Percentiles rank a stretch among this genome's conserved stretches.
These are phyloP conservation scores for Trifolium subterraneum DNA, from an alignment of 306 rosid species.

Conservation along the genomic window DNA sequence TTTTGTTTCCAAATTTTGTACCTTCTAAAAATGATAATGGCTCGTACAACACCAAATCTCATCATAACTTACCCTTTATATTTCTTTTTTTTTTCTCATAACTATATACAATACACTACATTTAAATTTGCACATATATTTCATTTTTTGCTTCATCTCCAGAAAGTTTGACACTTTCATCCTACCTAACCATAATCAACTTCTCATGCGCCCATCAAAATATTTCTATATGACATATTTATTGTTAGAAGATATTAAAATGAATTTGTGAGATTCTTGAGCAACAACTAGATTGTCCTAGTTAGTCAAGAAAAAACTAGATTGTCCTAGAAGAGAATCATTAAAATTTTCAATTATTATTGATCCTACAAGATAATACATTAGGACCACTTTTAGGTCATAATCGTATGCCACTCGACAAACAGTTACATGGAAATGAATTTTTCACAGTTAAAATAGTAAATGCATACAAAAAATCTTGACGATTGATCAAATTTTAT, in stretches of 20 bases:
- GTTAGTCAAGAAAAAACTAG: too few species aligned
- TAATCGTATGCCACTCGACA: not conserved
- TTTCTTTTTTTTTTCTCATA: conserved; percentile 27
- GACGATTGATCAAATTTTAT: not conserved
- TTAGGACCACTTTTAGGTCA: conserved; percentile 19
- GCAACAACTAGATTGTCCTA: conserved; percentile 4
- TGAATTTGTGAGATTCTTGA: not conserved
- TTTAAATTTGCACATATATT: conserved; percentile 25
- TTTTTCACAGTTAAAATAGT: not conserved
- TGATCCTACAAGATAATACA: not conserved
- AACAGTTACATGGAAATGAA: not conserved
- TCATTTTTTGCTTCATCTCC: conserved; percentile 21
- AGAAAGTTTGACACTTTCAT: conserved; percentile 35
- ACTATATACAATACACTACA: conserved; percentile 12
- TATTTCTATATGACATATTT: conserved; percentile 22
- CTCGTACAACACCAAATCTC: conserved; percentile 42
- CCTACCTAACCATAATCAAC: conserved; percentile 38
- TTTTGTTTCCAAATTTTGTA: conserved; percentile 45
- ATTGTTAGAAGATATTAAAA: conserved; percentile 1
- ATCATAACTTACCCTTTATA: conserved; percentile 21
- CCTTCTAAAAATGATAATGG: conserved; percentile 43
- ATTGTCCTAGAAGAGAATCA: conserved; percentile 11
- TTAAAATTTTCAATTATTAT: not conserved
- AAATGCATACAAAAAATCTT: not conserved
- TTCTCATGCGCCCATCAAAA: conserved; percentile 26